Base-by-base conservation (phyloP, 257 asterid species). In the Fraxinus pennsylvanica region DNA sequence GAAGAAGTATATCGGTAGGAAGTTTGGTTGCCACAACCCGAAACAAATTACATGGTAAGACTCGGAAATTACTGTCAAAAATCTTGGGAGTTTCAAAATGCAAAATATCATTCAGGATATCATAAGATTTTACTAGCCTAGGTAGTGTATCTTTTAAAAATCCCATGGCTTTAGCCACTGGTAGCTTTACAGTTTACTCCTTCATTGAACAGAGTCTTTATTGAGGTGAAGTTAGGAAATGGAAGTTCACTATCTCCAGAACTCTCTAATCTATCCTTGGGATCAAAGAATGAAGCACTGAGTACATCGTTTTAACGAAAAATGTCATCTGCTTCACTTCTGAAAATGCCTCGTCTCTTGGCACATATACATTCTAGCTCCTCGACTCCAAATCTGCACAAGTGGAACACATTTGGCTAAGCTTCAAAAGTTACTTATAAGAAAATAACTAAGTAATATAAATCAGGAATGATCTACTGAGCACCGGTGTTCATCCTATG, bases 291-390 rank as follows among this genome's bases (percentile, higher is more conserved):
- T 29, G 32, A 29, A 29, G 32, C 32, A 29, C 32, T 29, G 32
- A 29, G 32, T 29, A 29, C 32, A 29, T 29, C 32, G 32, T 29
- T 29, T 29, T 29, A 29, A 29, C 32, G 32, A 66, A 88, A 88
- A 6, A 84, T 45, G 87, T 32, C 68, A 7, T 15, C 10, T 19
- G 10, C 79, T 88, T 88, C 25, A 82, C 85, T 74, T 83, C 85
- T 1, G 89, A 68, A 45, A 88, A 86, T 3, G 82, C 82, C 76
- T 88, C 90, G 65, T 86, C 92, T 65, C 89, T 84, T 32, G 92
- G 92, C 29, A 88, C 86, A 15, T 88, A 88, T 0, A 75, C 21
- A 5, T 7, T 0, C 3, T 3, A 0, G 30, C 77, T 32, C 76
- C 85, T 86, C 32, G 2, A 29, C 32, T 29, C 32, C 32, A 29